Conservation (phyloP, 352 stramenopile species). For the Blastocystis sp. region DNA sequence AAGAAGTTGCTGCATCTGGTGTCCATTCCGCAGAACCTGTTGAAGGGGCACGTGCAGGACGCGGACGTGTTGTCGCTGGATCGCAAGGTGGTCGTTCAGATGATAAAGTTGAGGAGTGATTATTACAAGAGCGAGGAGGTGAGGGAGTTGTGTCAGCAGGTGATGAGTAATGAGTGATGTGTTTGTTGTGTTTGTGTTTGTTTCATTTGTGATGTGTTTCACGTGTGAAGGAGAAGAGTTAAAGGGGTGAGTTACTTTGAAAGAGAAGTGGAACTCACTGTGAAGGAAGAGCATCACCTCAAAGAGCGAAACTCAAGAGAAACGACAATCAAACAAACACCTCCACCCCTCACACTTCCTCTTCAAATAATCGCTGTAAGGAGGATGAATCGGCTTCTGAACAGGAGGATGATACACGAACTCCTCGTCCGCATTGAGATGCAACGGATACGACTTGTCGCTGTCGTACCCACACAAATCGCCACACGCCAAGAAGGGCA, state of each 20-base stretch:
- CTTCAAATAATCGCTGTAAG: constrained; percentile 76
- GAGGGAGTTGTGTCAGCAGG: constrained; percentile 29
- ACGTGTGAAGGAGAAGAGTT: background rate
- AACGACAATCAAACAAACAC: background rate
- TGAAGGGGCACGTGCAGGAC: constrained; percentile 67
- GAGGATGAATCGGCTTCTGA: constrained; percentile 75
- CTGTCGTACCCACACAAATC: constrained; percentile 89
- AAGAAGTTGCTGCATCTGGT: constrained; percentile 69
- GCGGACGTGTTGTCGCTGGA: constrained; percentile 36
- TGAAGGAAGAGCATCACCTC: background rate
- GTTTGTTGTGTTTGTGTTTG: constrained; percentile 13
- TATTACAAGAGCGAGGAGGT: constrained; percentile 60
- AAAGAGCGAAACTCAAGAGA: background rate
- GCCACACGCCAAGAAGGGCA: constrained; percentile 89
- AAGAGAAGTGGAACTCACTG: background rate
- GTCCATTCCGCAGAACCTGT: constrained; percentile 34
- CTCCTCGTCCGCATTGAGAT: constrained; percentile 38
- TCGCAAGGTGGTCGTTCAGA: constrained; percentile 10
- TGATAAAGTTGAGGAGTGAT: constrained; percentile 60
- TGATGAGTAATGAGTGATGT: constrained; percentile 4
- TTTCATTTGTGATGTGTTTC: background rate
- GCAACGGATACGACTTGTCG: constrained; percentile 77
- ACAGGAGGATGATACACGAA: constrained; percentile 75
- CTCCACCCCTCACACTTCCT: constrained; percentile 67
- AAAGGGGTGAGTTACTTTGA: background rate